Conservation (phyloP, 345 rosid species). For the Arabis hirsuta region DNA sequence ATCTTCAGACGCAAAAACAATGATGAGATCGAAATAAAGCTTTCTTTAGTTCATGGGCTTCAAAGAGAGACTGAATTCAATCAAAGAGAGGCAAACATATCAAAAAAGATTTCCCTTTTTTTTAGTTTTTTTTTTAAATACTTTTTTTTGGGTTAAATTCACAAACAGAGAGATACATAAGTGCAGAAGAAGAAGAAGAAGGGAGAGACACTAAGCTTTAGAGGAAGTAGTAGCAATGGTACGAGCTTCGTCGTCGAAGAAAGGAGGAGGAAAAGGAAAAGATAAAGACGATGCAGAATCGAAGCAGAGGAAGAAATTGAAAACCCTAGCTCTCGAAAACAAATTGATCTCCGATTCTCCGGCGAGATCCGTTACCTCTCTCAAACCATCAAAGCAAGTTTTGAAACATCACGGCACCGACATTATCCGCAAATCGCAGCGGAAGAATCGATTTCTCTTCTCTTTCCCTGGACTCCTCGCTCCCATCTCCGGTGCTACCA, state of each 20-base stretch:
- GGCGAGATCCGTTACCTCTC: conserved; percentile 51
- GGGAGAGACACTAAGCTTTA: not conserved
- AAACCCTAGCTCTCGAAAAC: conserved; percentile 62
- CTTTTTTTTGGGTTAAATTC: not conserved
- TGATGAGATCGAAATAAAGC: conserved; percentile 7
- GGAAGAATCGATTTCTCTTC: conserved; percentile 83
- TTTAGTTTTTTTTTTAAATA: not conserved
- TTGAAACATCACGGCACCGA: conserved; percentile 81
- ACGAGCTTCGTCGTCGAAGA: conserved; percentile 44
- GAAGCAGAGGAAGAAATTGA: conserved; percentile 49
- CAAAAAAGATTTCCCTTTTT: not conserved
- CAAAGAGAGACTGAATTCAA: not conserved
- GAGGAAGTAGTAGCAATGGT: conserved; percentile 54
- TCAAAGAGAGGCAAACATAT: not conserved
- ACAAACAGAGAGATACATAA: not conserved
- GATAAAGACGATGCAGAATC: conserved; percentile 43
- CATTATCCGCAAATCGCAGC: conserved; percentile 74
- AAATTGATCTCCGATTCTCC: conserved; percentile 55
- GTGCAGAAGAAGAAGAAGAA: conserved; percentile 15
- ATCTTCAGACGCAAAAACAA: not conserved
- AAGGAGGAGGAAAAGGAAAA: conserved; percentile 28
- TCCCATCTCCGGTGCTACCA: conserved; percentile 64
- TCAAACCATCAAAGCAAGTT: conserved; percentile 62
- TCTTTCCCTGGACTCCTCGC: conserved; percentile 64
- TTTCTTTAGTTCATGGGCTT: not conserved